Evolutionary conservation across 2,329 filamentous ascomycete species (phyloP), one percentile per base, ranked within the genome.

Genomic region (Ophiocordyceps camponoti-floridani): DNA sequence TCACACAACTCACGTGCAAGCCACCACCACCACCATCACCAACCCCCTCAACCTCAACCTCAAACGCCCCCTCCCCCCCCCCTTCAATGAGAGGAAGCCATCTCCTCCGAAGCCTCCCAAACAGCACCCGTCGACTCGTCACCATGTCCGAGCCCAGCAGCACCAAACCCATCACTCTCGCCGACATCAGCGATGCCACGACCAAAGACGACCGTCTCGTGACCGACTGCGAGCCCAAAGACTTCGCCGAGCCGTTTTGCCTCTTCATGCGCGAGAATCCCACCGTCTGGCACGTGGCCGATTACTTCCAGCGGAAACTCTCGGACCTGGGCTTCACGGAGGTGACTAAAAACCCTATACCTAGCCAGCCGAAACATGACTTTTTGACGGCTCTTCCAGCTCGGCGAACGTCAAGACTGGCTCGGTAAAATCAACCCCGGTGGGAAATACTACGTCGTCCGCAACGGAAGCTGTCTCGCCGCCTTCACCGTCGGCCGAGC

Each of bases 251-350:
- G 62, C 85, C 87, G 1, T 95, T 94, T 60, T 81, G 82, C 58
- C 73, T 85, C 44, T 96, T 95, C 58, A 74, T 96, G 66, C 83
- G 79, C 41, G 73, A 83, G 49, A 94, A 95, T 58, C 91, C 91
- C 0, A 96, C 91, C 9, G 76, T 95, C 42, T 98, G 94, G 61
- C 91, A 98, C 56, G 78, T 85, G 1, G 87, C 95, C 27, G 74
- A 78, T 47, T 76, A 85, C 53, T 85, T 94, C 58, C 78, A 81
- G 54, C 68, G 71, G 46, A 79, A 87, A 55, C 72, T 95, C 42
- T 68, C 73, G 49, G 70, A 75, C 37, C 69, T 76, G 35, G 89
- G 86, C 41, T 98, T 84, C 63, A 73, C 70, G 48, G 79, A 78
- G 63, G 77, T 85, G 31, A 33, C 11, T 12, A 5, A 12, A 6